Percentiles rank a stretch among this genome's conserved stretches.
These are phyloP conservation scores for Ceratocystis eucalypticola DNA, from an alignment of 2,329 filamentous ascomycete genomes.

Conservation along the genomic window DNA sequence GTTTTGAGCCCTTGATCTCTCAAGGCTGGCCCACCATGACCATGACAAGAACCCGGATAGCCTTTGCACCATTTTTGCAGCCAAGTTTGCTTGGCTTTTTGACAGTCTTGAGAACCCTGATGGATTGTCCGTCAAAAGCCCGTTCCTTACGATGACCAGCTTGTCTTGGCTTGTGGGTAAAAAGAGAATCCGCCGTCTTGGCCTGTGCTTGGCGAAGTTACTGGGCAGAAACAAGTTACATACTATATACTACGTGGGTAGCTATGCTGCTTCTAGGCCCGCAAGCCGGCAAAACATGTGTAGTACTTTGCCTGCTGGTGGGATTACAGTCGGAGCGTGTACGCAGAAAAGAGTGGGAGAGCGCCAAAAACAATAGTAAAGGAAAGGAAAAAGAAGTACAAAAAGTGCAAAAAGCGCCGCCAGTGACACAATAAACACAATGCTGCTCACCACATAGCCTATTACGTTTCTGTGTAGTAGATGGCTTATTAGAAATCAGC, in stretches of 20 bases:
- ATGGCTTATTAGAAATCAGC: neutral
- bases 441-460: neutral
- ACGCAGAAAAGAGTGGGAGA: neutral
- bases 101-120: constrained; percentile 3
- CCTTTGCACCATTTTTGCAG: constrained; percentile 3
- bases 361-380: neutral
- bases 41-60: constrained; percentile 7
- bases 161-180: constrained; percentile 8
- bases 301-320: neutral
- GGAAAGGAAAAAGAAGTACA: neutral
- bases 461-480: neutral
- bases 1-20: neutral
- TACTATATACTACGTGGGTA: neutral
- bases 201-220: neutral
- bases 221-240: neutral
- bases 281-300: neutral
- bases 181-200: constrained; percentile 4
- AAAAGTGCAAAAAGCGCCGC: neutral
- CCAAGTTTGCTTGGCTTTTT: neutral
- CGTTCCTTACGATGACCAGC: neutral
- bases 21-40: neutral
- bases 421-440: neutral
- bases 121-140: constrained; percentile 6
- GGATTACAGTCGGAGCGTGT: neutral
- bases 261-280: neutral